Base-by-base conservation (phyloP, 768 basidiomycete genomes). In the Fomitopsis serialis region DNA sequence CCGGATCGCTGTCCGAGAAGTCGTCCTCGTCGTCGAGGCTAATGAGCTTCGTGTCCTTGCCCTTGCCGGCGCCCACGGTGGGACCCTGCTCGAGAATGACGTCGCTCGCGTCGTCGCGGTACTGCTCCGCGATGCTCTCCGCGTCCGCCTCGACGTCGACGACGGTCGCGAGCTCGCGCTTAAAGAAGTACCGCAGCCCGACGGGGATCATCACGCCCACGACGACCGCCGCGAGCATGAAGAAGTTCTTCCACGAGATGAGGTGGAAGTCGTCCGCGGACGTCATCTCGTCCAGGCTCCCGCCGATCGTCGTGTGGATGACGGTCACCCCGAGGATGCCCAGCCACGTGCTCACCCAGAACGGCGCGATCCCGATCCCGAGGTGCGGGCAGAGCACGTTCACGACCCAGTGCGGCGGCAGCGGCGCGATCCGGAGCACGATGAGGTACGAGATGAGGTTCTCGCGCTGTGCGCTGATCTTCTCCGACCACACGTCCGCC, bases 361-460 rank as follows among this genome's bases (percentile, higher is more conserved):
- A 98, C 0, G 89, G 82, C 40, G 87, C 70, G 51, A 93, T 68
- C 10, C 83, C 79, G 57, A 98, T 95, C 29, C 92, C 91, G 25
- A 98, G 80, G 63, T 98, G 95, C 0, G 95, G 95, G 57, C 89
- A 90, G 9, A 97, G 74, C 54, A 97, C 77, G 65, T 98, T 98
- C 58, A 96, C 84, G 32, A 97, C 88, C 96, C 96, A 98, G 62
- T 97, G 95, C 5, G 95, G 95, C 27, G 95, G 95, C 19, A 97
- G 77, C 0, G 95, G 95, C 1, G 93, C 89, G 54, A 98, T 95
- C 53, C 94, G 85, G 42, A 98, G 74, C n/a, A 98, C 83, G 67
- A 98, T 89, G 60, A 98, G 82, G 70, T 95, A 98, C 12, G 90
- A 90, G 42, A 97, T 79, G 63, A 97, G 75, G 70, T 94, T 93